Conservation (phyloP, 106 monocot species). For the Phalaenopsis aphrodite region DNA sequence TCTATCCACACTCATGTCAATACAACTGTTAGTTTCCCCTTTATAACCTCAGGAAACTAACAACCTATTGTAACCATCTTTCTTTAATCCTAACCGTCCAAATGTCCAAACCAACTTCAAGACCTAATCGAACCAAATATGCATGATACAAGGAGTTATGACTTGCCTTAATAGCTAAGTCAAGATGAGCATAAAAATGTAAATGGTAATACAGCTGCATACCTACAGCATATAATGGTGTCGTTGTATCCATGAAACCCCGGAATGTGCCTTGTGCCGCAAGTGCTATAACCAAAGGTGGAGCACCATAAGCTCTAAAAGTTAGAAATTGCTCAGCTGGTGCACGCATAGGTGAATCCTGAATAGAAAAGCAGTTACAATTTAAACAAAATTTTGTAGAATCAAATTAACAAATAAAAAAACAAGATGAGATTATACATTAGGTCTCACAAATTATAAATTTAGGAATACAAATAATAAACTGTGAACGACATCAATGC, state of each 20-base stretch:
- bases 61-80: too few relatives aligned
- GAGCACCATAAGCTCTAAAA: slow-evolving; percentile 80
- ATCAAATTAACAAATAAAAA: neutral
- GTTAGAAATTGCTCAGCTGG: slow-evolving; percentile 89
- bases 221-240: slow-evolving; percentile 92
- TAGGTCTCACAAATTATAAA: neutral
- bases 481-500: neutral
- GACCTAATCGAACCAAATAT: neutral
- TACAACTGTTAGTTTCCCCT: too few relatives aligned
- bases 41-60: too few relatives aligned
- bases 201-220: slow-evolving; percentile 13
- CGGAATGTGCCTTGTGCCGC: slow-evolving; percentile 98
- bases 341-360: slow-evolving; percentile 89
- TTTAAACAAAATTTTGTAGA: neutral
- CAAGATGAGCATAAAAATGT: neutral
- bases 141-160: neutral
- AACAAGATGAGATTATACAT: neutral
- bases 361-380: neutral
- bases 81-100: too few relatives aligned
- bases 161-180: too few relatives aligned
- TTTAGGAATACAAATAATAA: neutral
- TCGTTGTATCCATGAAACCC: slow-evolving; percentile 93
- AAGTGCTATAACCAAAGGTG: slow-evolving; percentile 86
- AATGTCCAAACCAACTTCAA: too few relatives aligned
- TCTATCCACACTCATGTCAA: too few relatives aligned